Evolutionary conservation across 2,329 filamentous ascomycete species (phyloP), one percentile per base, ranked within the genome.

Genomic region (Colletotrichum incanum): DNA sequence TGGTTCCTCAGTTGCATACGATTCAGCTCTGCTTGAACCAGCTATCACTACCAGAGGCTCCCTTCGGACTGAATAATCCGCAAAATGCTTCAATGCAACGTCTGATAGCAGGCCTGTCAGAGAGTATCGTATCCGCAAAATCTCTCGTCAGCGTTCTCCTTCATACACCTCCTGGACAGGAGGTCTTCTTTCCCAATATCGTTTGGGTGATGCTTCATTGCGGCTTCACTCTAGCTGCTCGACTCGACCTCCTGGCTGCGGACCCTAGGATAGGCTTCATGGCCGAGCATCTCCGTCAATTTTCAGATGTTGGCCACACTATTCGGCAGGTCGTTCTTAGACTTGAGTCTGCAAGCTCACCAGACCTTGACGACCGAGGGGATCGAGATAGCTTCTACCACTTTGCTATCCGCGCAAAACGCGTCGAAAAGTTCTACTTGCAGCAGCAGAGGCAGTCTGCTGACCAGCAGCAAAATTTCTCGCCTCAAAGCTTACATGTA

Each of bases 201-300:
- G 76, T 76, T 14, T 81, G 79, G 80, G 76, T 81, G 41, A 79
- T 77, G 71, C 47, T 81, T 0, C 78, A 81, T 37, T 81, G 80
- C 23, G 78, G 77, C 3, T 73, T 80, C 0, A 80, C 79, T 0
- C 60, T 81, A 0, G 75, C 78, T 0, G 78, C 78, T 9, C 74
- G 79, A 3, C 74, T 81, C n/a, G 79, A 81, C 47, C 75, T 81
- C 5, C 65, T 80, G 2, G 79, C 79, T 0, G 75, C 76, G 3
- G 76, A 79, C 16, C 74, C 76, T 0, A 72, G 75, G 9, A 76
- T 80, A 3, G 43, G 73, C 6, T 73, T 76, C n/a, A 69, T 74
- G 5, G 76, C 78, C 3, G 75, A 75, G 0, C 76, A 79, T 45
- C 76, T 81, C 1, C 76, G 78, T 5, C 78, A 76, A 3, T 78